These are phyloP conservation scores for Xylaria arbuscula DNA, from an alignment of 2,329 filamentous ascomycete species.

Conservation along the genomic window DNA sequence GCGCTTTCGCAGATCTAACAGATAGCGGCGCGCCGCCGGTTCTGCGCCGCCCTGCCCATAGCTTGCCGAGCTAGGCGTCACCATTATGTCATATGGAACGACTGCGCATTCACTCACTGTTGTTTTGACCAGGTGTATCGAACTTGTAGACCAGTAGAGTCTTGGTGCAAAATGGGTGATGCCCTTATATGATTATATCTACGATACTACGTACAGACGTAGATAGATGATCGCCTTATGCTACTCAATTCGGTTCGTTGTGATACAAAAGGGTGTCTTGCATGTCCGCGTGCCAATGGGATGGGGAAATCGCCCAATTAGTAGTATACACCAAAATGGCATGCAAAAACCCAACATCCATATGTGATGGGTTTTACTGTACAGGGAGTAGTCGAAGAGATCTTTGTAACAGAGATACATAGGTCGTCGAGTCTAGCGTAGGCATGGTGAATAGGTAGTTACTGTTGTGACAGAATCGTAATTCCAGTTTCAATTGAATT, in stretches of 20 bases:
- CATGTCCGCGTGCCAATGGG: background rate
- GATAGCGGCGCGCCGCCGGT: background rate
- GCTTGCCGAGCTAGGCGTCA: background rate
- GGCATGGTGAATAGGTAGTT: background rate
- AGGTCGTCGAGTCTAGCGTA: too few species aligned
- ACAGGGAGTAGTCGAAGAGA: background rate
- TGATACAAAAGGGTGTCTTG: background rate
- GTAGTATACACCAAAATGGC: background rate
- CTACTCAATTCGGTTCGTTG: background rate
- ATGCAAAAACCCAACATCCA: background rate
- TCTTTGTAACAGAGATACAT: background rate
- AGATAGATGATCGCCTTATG: background rate
- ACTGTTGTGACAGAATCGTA: background rate
- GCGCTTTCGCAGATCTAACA: background rate
- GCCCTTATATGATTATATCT: background rate
- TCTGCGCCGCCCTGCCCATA: background rate
- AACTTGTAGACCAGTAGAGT: background rate
- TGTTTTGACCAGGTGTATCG: background rate
- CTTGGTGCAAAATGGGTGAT: background rate
- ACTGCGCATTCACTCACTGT: background rate
- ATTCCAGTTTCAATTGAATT: conserved; percentile 1
- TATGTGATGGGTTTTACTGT: background rate
- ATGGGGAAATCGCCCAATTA: conserved; percentile 7
- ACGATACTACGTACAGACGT: background rate
- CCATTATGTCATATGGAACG: conserved; percentile 13